Evolutionary conservation across 148 eudicot species (phyloP), one percentile per base, ranked within the genome.

Genomic region (Diospyros kaki): DNA sequence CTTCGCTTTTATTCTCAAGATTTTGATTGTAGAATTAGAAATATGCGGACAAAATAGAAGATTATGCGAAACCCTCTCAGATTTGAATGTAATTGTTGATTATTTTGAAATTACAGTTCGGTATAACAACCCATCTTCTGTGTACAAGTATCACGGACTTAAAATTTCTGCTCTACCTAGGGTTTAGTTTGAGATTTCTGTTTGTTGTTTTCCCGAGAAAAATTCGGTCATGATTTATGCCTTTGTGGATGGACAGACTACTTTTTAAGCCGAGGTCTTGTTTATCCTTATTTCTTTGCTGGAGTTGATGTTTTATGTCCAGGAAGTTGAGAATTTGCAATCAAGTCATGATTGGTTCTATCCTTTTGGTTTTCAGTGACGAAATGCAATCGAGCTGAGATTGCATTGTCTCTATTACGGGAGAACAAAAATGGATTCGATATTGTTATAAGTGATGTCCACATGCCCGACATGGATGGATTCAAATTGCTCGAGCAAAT

Each of bases 381-480:
- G 15, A 74, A 75, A 58, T 73, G 78, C 48, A 74, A 58, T 45
- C 75, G 78, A 56, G 84, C 81, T 14, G 76, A 68, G 59, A 28
- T 38, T 51, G 84, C 81, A 4, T 46, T 81, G 44, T 46, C 58
- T 2, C 53, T 77, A 43, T 53, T 81, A 14, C 67, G 84, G 54
- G 84, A 78, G 74, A 74, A 66, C 61, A 78, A 50, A 65, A 69
- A 58, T 64, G 75, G 75, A 43, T 81, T 52, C 28, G 84, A 81
- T 70, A 60, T 81, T 63, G 84, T 81, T 18, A 73, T 81, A 28
- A 81, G 81, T 4, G 81, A 77, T 44, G 84, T 78, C 17, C 81
- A 81, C 71, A 77, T 81, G 84, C 81, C 81, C 28, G 84, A 81
- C 53, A 81, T 81, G 84, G 79, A 81, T 66, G 84, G 84, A 12